A percentile compares a stretch with the other conserved stretches of the same genome.
Conservation (phyloP, 2,329 filamentous ascomycete genomes). For the Rutstroemia sp. region DNA sequence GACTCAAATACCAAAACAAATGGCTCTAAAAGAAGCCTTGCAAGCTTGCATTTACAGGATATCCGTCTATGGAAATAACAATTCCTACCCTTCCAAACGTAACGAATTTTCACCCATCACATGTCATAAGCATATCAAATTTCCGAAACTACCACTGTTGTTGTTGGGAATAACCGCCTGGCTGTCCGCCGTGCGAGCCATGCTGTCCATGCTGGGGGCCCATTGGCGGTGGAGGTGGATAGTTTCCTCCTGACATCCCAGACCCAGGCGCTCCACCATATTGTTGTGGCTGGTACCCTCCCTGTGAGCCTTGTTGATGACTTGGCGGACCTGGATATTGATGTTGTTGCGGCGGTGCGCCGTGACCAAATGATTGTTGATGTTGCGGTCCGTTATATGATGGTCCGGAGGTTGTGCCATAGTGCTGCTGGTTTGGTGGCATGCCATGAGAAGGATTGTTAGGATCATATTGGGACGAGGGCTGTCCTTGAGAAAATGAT, state of each 20-base stretch:
- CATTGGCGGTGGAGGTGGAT: constrained; percentile 4
- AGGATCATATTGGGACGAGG: constrained; percentile 7
- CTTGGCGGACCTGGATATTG: constrained; percentile 15
- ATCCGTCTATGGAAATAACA: not conserved
- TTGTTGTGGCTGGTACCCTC: constrained; percentile 10
- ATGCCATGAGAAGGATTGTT: constrained; percentile 1
- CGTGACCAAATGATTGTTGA: constrained; percentile 1
- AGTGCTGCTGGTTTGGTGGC: constrained; percentile 6
- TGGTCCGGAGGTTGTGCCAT: constrained; percentile 13
- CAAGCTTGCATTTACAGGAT: constrained; percentile 7
- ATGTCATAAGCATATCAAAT: not conserved
- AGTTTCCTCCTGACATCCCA: constrained; percentile 2
- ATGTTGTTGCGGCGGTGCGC: constrained; percentile 9
- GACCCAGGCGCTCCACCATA: not conserved
- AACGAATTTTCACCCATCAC: not conserved
- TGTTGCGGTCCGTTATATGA: constrained; percentile 18
- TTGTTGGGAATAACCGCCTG: constrained; percentile 6
- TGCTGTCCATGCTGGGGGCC: constrained; percentile 11
- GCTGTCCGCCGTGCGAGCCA: constrained; percentile 6
- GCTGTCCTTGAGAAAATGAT: constrained; percentile 1
- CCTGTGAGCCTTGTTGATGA: constrained; percentile 7
- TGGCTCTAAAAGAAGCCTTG: not conserved
- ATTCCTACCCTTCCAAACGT: not conserved
- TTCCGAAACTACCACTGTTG: constrained; percentile 4
- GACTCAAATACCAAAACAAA: not conserved